Evolutionary conservation across 31 red algal species (phyloP).

Genomic region (Porphyra umbilicalis): DNA sequence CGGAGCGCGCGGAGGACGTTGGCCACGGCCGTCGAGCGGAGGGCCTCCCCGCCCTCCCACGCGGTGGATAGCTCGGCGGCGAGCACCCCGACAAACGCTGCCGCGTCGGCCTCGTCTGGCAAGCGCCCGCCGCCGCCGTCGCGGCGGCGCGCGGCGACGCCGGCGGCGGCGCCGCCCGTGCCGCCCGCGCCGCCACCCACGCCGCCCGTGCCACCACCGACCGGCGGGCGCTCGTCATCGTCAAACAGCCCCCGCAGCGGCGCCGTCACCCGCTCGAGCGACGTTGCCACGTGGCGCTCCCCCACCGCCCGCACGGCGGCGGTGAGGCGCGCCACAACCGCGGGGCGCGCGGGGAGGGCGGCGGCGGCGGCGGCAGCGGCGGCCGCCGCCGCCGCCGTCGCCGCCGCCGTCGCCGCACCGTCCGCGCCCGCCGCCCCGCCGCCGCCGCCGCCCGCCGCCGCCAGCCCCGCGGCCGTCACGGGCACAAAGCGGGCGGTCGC

Average conservation of each 20-base stretch:
- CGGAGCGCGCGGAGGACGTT: slow-evolving; percentile 42
- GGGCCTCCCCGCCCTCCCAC: slow-evolving; percentile 19
- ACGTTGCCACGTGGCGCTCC: slow-evolving; percentile 37
- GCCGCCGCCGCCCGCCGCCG: background rate
- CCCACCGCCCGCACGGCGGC: slow-evolving; percentile 33
- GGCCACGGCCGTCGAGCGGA: slow-evolving; percentile 18
- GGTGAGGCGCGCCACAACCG: slow-evolving; percentile 25
- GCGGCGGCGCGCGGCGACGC: slow-evolving; percentile 11
- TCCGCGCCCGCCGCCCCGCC: slow-evolving; percentile 9
- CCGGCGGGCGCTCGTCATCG: slow-evolving; percentile 19
- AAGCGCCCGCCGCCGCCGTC: slow-evolving; percentile 14
- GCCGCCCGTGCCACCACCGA: slow-evolving; percentile 22
- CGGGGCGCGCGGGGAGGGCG: slow-evolving; percentile 23
- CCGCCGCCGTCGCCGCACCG: slow-evolving; percentile 17
- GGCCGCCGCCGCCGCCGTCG: slow-evolving; percentile 23
- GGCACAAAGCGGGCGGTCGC: slow-evolving; percentile 23
- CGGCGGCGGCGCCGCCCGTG: slow-evolving; percentile 20
- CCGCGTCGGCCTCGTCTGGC: slow-evolving; percentile 41
- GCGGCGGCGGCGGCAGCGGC: slow-evolving; percentile 10
- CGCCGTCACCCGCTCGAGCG: slow-evolving; percentile 40
- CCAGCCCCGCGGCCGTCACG: slow-evolving; percentile 27
- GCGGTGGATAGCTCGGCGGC: slow-evolving; percentile 32
- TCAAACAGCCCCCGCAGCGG: slow-evolving; percentile 35
- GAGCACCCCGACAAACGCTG: slow-evolving; percentile 25
- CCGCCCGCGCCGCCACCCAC: slow-evolving; percentile 15